Percentiles rank a stretch among this genome's conserved stretches.
phyloP scores from a whole-genome alignment of 208 protist genomes.

The Leptomonas seymouri region DNA sequence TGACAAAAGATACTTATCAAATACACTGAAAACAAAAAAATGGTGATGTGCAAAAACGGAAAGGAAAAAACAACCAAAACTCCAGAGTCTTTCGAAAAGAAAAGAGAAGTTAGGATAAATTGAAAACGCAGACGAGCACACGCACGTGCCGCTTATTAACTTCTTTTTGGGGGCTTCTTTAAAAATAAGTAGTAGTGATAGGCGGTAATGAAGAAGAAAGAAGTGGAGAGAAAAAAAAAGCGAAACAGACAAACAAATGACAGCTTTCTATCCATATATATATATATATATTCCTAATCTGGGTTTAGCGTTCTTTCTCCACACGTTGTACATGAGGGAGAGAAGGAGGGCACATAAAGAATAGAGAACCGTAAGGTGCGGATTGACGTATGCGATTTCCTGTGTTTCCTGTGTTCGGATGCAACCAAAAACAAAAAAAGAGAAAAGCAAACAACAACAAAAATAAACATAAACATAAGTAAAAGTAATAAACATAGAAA shows the following conservation, averaged over 20 bases:
- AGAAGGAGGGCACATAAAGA: too few species aligned
- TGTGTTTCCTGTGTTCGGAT: conserved; percentile 1
- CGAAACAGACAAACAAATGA: too few species aligned
- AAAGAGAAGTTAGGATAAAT: neutral
- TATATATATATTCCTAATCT: neutral
- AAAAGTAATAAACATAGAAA: conserved; percentile 16
- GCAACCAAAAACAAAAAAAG: conserved; percentile 11
- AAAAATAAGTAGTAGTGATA: neutral
- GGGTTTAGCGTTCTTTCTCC: neutral
- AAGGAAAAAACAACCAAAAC: too few species aligned
- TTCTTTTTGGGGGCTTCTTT: conserved; percentile 1
- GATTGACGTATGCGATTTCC: neutral
- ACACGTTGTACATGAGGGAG: too few species aligned
- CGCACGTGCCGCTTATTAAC: neutral
- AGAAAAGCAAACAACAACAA: conserved; percentile 1
- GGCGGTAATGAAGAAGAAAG: conserved; percentile 7
- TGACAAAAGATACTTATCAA: too few species aligned
- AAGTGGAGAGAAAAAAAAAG: too few species aligned
- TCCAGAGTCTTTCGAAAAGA: neutral
- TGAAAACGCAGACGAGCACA: too few species aligned
- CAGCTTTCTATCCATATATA: neutral
- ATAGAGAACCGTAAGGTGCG: too few species aligned
- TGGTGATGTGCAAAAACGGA: too few species aligned
- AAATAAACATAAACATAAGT: conserved; percentile 1
- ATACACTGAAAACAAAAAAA: too few species aligned